Base-by-base conservation (phyloP, 2,329 filamentous ascomycete genomes). In the Ophioceras dolichostomum region DNA sequence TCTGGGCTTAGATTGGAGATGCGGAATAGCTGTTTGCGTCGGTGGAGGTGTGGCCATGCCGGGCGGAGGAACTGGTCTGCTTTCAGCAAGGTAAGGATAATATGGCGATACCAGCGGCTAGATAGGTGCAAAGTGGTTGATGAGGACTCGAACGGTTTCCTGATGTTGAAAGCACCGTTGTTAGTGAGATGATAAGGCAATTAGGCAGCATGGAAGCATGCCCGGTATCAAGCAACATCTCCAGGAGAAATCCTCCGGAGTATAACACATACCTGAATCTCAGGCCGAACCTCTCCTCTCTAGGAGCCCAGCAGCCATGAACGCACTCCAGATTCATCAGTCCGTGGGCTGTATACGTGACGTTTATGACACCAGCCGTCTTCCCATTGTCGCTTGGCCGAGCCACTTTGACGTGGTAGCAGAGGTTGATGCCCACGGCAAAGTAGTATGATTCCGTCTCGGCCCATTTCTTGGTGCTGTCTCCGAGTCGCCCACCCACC, bases 201-300 rank as follows among this genome's bases (percentile, higher is more conserved):
- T 21, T 42, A 18, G 5, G 5, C 5, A n/a, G n/a, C n/a, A n/a
- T n/a, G n/a, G n/a, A n/a, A n/a, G n/a, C n/a, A n/a, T n/a, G n/a
- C n/a, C n/a, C n/a, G n/a, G n/a, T n/a, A n/a, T n/a, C n/a, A n/a
- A n/a, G n/a, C n/a, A n/a, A n/a, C n/a, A n/a, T n/a, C n/a, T n/a
- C n/a, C n/a, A n/a, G n/a, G n/a, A n/a, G n/a, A n/a, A n/a, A n/a
- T n/a, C n/a, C n/a, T n/a, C n/a, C n/a, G n/a, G n/a, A n/a, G n/a
- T n/a, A n/a, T n/a, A n/a, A n/a, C n/a, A n/a, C n/a, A n/a, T n/a
- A n/a, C n/a, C 22, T 65, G 47, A 75, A 75, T 20, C 61, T 58
- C 45, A 76, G 60, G 26, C 66, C 61, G 45, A 76, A 75, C 13
- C 70, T 59, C 49, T 76, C 70, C 45, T 75, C 69, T 40, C 70